phyloP scores from a whole-genome alignment of 352 stramenopile genomes.

The Phytopythium cucurbitacearum region DNA sequence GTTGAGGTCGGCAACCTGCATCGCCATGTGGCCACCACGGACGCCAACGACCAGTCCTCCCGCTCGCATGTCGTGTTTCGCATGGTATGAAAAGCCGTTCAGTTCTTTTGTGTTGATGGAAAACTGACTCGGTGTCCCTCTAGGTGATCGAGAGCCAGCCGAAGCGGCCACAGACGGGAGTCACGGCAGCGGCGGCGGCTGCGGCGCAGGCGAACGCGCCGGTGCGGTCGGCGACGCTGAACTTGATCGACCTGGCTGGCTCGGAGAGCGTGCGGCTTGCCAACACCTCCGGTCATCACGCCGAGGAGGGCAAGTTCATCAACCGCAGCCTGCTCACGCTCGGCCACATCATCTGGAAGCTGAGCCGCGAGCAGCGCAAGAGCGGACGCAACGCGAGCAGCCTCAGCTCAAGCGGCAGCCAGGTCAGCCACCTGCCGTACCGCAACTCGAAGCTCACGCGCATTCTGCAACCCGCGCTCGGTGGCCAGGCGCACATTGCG shows the following conservation, averaged over 20 bases:
- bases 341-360: constrained; percentile 93
- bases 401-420: constrained; percentile 10
- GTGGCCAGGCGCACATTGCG: constrained; percentile 95
- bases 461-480: constrained; percentile 95
- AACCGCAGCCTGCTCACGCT: constrained; percentile 91
- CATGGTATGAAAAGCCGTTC: constrained; percentile 30
- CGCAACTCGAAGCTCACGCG: constrained; percentile 98
- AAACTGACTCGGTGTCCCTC: constrained; percentile 9
- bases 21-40: constrained; percentile 69
- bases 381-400: constrained; percentile 14
- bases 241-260: constrained; percentile 90
- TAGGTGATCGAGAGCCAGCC: constrained; percentile 74
- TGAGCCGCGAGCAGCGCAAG: constrained; percentile 48
- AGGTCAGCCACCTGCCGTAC: constrained; percentile 90
- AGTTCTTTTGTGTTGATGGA: constrained; percentile 11
- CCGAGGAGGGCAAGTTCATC: constrained; percentile 88
- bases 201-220: constrained; percentile 9
- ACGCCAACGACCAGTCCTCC: constrained; percentile 77
- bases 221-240: constrained; percentile 80
- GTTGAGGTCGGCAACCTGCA: constrained; percentile 78
- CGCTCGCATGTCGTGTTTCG: constrained; percentile 75
- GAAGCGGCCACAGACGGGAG: constrained; percentile 26
- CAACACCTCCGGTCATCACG: constrained; percentile 68
- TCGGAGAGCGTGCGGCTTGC: constrained; percentile 81
- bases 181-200: constrained; percentile 9